Base-by-base conservation (phyloP, 1,284 basidiomycete genomes). In the Austroboletus olivaceoglutinosus region DNA sequence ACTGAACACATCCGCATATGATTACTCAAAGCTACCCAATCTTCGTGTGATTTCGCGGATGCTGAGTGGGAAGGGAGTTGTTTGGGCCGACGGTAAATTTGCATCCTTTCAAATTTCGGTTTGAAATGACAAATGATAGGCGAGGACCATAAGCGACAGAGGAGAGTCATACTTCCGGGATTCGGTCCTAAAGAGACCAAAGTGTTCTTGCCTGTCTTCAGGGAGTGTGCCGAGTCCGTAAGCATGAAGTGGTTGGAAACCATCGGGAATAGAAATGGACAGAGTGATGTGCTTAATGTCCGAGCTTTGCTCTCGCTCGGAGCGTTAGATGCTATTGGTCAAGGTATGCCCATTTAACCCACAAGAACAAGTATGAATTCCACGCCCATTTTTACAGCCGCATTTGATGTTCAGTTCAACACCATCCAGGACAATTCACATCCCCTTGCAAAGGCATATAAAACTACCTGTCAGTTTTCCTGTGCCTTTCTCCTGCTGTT, bases 321-420 rank as follows among this genome's bases (percentile, higher is more conserved):
- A 5, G 67, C 73, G 2, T 52, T 78, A 27, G 76, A 78, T 61
- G 68, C 72, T 10, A 71, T 78, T n/a, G 76, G 74, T n/a, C 68
- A 71, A 55, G 73, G 76, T 76, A 50, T 15, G 45, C 2, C 10
- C 29, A 21, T 51, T 65, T 33, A 39, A 21, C 22, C 37, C 9
- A 16, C 2, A 15, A 47, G 18, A 7, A 29, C 21, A n/a, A n/a
- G 23, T 29, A 23, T 21, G 25, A 18, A 40, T 31, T 30, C n/a
- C 23, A 19, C 37, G 15, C 43, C 23, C 22, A n/a, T 27, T 9
- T 45, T 31, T 30, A 52, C 30, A 76, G 74, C 69, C 34, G 74
- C 70, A 21, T 77, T 77, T 45, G 73, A 74, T 43, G 66, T 74
- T 54, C 62, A 66, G 13, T 73, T 78, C 22, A 59, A 62, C 16